Conservation (phyloP, 768 basidiomycete species). For the Fomitopsis pulvina region DNA sequence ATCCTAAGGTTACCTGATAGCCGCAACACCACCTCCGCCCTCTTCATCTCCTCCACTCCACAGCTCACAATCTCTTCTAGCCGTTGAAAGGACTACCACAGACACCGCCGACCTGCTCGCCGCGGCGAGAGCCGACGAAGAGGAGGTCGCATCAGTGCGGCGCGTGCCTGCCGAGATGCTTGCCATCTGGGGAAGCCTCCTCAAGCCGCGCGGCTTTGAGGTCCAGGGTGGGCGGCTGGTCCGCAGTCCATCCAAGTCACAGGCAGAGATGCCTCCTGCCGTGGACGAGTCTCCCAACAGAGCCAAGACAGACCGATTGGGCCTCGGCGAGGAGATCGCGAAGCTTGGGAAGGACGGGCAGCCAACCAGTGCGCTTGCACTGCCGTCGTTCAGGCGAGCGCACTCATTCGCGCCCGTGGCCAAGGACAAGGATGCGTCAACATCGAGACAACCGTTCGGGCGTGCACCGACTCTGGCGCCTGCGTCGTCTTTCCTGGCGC, state of each 20-base stretch:
- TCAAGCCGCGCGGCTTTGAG: conserved; percentile 62
- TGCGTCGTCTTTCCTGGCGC: conserved; percentile 1
- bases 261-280: conserved; percentile 11
- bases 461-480: conserved; percentile 5
- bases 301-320: not conserved
- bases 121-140: conserved; percentile 35
- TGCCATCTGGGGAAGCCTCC: conserved; percentile 65
- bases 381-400: conserved; percentile 54
- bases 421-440: conserved; percentile 22
- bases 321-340: conserved; percentile 1
- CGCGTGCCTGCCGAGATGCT: conserved; percentile 58
- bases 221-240: conserved; percentile 52
- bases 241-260: conserved; percentile 50
- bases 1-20: not conserved
- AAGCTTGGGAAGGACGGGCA: conserved; percentile 1
- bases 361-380: conserved; percentile 26
- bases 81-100: conserved; percentile 9
- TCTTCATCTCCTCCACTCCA: conserved; percentile 18
- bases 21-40: conserved; percentile 10
- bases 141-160: conserved; percentile 48
- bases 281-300: conserved; percentile 10
- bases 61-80: not conserved
- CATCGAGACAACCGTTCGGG: conserved; percentile 18
- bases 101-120: conserved; percentile 4
- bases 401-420: conserved; percentile 54